Base-by-base conservation (phyloP, 2,329 filamentous ascomycete species). In the Blumeriella jaapii region DNA sequence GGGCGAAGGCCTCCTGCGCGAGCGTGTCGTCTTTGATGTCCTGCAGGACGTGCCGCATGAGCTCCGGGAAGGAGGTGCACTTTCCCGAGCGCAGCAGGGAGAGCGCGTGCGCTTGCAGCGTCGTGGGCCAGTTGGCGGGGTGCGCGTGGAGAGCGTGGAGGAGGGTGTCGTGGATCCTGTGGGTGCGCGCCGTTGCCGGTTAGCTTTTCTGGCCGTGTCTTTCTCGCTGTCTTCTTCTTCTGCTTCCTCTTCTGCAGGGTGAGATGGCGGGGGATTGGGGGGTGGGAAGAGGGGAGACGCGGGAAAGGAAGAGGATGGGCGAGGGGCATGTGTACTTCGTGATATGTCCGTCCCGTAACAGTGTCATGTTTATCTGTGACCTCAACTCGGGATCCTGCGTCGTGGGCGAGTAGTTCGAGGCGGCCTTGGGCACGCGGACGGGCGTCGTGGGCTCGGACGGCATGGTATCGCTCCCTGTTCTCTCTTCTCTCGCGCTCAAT, bases 101-200 rank as follows among this genome's bases (percentile, higher is more conserved):
- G 20, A 78, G 65, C 24, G 74, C 74, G 56, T 77, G 73, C 36
- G 60, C 57, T 49, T 78, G 71, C 43, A 79, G 61, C 31, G 60
- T 50, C 8, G 74, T 74, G 2, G 74, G 73, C 74, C 74, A 79
- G 62, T 79, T 74, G 44, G 66, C 60, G 4, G 61, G 55, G 57
- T 76, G 63, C 31, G 73, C 61, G 55, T 78, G 62, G 34, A 79
- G 69, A 41, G 68, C 57, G 59, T 78, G 73, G 26, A 78, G 68
- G 52, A 79, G 67, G 27, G 66, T 60, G 38, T 78, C 73, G 62
- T 78, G 73, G 48, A 79, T 78, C 47, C 74, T 77, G 51, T 10
- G 8, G 15, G 25, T 9, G 10, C 16, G 31, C 32, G n/a, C n/a
- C n/a, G n/a, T n/a, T n/a, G n/a, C n/a, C n/a, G n/a, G n/a, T n/a